A percentile compares a stretch with the other conserved stretches of the same genome.
Evolutionary conservation across 352 stramenopile species (phyloP).

Genomic region (Thalassiosira pacifica): DNA sequence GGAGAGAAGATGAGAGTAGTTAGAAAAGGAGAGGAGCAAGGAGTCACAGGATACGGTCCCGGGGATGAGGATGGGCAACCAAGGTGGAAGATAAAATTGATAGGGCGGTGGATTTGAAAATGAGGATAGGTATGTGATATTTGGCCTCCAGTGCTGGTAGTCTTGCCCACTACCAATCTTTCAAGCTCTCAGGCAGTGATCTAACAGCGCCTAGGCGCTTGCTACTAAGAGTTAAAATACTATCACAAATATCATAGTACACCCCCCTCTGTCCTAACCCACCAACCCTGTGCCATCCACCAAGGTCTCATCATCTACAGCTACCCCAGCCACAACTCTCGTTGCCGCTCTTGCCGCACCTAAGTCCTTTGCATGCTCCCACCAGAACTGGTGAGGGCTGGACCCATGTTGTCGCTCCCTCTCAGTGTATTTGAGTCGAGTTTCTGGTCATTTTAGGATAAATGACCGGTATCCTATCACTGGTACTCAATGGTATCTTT

Average conservation of each 20-base stretch:
- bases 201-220: not conserved
- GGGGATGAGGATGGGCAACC: too few species aligned
- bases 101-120: too few species aligned
- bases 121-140: not conserved
- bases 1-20: too few species aligned
- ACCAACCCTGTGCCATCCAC: not conserved
- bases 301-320: not conserved
- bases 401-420: not conserved
- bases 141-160: not conserved
- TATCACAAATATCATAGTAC: not conserved
- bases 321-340: not conserved
- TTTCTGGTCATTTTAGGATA: too few species aligned
- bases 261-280: not conserved
- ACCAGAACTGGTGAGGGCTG: not conserved
- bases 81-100: too few species aligned
- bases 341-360: too few species aligned
- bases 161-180: not conserved
- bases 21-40: too few species aligned
- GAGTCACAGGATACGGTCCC: too few species aligned
- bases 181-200: not conserved
- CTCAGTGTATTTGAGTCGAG: too few species aligned
- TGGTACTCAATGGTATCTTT: too few species aligned
- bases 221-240: not conserved
- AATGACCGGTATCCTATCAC: too few species aligned
- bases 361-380: conserved; percentile 3